These are phyloP conservation scores for Colletotrichum aenigma DNA, from an alignment of 2,329 filamentous ascomycete species.

Conservation along the genomic window DNA sequence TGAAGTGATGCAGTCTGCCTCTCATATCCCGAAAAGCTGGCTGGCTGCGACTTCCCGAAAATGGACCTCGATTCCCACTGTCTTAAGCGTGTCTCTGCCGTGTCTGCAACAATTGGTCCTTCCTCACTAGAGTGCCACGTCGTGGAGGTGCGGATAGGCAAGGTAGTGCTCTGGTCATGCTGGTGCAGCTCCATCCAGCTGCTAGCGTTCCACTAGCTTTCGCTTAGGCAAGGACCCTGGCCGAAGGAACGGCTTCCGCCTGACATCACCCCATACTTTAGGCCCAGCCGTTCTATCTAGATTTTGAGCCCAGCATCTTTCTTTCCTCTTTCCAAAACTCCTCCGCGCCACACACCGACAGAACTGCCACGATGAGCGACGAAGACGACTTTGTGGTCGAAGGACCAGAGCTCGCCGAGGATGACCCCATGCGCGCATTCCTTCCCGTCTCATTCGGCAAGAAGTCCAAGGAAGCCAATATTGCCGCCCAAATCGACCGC, in stretches of 20 bases:
- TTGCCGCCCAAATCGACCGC: slow-evolving; percentile 80
- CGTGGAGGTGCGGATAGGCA: background rate
- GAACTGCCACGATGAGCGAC: slow-evolving; percentile 51
- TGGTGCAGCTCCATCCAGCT: background rate
- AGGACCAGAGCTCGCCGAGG: slow-evolving; percentile 55
- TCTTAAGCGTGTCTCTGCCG: background rate
- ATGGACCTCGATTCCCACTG: background rate
- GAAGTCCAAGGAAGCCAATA: slow-evolving; percentile 73
- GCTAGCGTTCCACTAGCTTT: background rate
- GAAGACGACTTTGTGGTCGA: slow-evolving; percentile 65
- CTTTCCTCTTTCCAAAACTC: background rate
- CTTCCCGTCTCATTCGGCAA: slow-evolving; percentile 87
- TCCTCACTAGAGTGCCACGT: background rate
- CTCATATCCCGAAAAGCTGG: background rate
- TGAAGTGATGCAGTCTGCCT: background rate
- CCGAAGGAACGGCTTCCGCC: background rate
- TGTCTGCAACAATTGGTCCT: background rate
- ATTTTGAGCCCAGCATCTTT: background rate
- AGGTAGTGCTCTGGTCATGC: background rate
- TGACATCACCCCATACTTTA: slow-evolving; percentile 17
- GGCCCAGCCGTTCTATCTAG: background rate
- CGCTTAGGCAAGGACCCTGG: slow-evolving; percentile 12
- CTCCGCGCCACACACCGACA: background rate
- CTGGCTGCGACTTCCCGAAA: background rate
- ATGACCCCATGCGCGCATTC: slow-evolving; percentile 77